These are phyloP conservation scores for Astrothelium macrocarpum DNA, from an alignment of 495 filamentous ascomycete species.

Conservation along the genomic window DNA sequence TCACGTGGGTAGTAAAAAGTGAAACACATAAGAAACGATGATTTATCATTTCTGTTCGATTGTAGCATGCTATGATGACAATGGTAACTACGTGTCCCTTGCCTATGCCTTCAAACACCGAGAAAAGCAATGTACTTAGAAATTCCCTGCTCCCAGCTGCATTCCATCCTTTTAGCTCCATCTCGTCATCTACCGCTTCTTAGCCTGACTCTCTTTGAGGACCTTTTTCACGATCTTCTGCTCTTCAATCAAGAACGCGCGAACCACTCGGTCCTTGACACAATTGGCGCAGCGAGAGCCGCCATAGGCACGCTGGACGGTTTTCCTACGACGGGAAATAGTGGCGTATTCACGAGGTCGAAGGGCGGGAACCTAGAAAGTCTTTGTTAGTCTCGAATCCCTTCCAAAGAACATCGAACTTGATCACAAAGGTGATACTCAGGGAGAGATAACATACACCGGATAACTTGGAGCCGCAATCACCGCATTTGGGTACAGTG, in stretches of 20 bases:
- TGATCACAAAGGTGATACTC: not conserved
- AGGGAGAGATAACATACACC: slow-evolving; percentile 65
- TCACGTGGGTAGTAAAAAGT: too few relatives aligned
- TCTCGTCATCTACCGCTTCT: slow-evolving; percentile 50
- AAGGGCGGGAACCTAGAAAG: slow-evolving; percentile 75
- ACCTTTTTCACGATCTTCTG: slow-evolving; percentile 99
- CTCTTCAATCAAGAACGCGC: slow-evolving; percentile 98
- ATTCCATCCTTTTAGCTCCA: not conserved
- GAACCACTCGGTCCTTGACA: slow-evolving; percentile 92
- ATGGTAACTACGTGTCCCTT: not conserved
- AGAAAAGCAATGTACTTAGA: not conserved
- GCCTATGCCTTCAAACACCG: not conserved
- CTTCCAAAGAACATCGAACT: too few relatives aligned
- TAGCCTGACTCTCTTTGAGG: slow-evolving; percentile 84
- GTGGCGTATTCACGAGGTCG: slow-evolving; percentile 93
- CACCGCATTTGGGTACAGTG: slow-evolving; percentile 94
- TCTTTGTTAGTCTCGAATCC: too few relatives aligned
- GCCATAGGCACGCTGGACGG: slow-evolving; percentile 94
- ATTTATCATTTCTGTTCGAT: not conserved
- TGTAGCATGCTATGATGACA: not conserved
- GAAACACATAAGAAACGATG: too few relatives aligned
- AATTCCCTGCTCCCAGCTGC: not conserved
- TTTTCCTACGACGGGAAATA: slow-evolving; percentile 97
- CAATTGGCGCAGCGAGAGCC: slow-evolving; percentile 97
- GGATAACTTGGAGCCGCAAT: slow-evolving; percentile 90